Evolutionary conservation across 1,139 yeast species (phyloP).

Genomic region (Suhomyces atakaporum): DNA sequence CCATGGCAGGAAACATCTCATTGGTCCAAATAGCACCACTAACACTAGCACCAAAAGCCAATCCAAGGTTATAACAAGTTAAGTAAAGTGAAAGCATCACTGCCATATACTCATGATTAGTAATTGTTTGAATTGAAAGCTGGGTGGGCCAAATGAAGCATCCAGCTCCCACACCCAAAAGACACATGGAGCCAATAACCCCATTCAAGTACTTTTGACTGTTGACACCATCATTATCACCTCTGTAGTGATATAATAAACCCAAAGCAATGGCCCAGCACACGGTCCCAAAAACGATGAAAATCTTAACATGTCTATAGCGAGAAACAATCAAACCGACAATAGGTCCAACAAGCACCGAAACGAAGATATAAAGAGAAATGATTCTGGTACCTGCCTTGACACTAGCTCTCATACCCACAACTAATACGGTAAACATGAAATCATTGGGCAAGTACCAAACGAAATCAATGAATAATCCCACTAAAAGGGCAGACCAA

Average conservation of each 20-base stretch:
- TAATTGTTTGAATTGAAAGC: constrained; percentile 64
- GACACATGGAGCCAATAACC: constrained; percentile 64
- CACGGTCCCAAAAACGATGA: constrained; percentile 56
- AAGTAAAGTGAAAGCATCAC: constrained; percentile 57
- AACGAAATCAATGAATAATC: constrained; percentile 54
- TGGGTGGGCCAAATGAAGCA: constrained; percentile 68
- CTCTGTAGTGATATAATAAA: constrained; percentile 57
- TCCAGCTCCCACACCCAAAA: constrained; percentile 74
- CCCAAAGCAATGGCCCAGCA: constrained; percentile 63
- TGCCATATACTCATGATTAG: constrained; percentile 68
- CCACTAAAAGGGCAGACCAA: constrained; percentile 52
- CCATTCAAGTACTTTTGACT: constrained; percentile 43
- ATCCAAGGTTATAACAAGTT: constrained; percentile 59
- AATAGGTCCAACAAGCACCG: constrained; percentile 61
- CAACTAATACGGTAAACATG: constrained; percentile 63
- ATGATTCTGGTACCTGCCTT: constrained; percentile 68
- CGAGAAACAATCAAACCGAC: constrained; percentile 58
- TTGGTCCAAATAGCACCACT: constrained; percentile 71
- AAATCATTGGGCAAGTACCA: constrained; percentile 72
- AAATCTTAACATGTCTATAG: constrained; percentile 57
- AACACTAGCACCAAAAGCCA: constrained; percentile 55
- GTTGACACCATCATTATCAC: constrained; percentile 44
- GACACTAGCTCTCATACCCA: constrained; percentile 58
- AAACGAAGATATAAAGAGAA: constrained; percentile 62
- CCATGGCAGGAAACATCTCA: constrained; percentile 36